Evolutionary conservation across 129 eudicot genomes (phyloP), one percentile per base, ranked within the genome.

Genomic region (Ambrosia artemisiifolia): DNA sequence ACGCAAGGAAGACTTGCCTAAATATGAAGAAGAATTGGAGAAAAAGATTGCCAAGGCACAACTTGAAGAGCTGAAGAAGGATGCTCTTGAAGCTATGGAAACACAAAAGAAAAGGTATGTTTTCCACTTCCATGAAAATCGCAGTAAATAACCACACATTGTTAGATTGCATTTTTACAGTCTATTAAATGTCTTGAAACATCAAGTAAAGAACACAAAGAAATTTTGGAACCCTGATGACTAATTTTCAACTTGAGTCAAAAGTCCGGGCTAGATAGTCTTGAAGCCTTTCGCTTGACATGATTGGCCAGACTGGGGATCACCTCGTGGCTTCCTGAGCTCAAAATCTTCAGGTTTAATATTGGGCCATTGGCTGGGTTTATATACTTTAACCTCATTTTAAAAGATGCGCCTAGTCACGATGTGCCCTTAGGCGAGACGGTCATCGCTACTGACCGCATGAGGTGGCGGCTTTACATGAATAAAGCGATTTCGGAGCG

Each of bases 41-140:
- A 85, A 73, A 4, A 91, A 87, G 74, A 85, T 91, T 78, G 95
- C 97, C 5, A 91, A 91, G 71, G 95, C 95, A 47, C 95, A 91
- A 65, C 53, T 91, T 67, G 97, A 85, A 73, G 89, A 91, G 83
- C 77, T 91, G 76, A 85, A 91, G 83, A 91, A 87, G 79, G 97
- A 87, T 46, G 84, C 83, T 53, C 38, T 83, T 35, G 94, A 88
- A 71, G 86, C 94, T 30, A 88, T 88, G 94, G 90, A 85, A 53
- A 85, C 90, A 56, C 86, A 84, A 70, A 80, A 77, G 87, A 88
- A 88, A 72, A 67, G 90, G 96, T 87, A 77, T 56, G 50, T 67
- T 63, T 63, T 74, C 43, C 63, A 54, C 18, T 60, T 38, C 9
- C 47, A 10, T 16, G 14, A 35, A n/a, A 35, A 11, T 65, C 34